A percentile compares a stretch with the other conserved stretches of the same genome.
These are phyloP conservation scores for Calophaca sinica DNA, from an alignment of 306 rosid species.

Conservation along the genomic window DNA sequence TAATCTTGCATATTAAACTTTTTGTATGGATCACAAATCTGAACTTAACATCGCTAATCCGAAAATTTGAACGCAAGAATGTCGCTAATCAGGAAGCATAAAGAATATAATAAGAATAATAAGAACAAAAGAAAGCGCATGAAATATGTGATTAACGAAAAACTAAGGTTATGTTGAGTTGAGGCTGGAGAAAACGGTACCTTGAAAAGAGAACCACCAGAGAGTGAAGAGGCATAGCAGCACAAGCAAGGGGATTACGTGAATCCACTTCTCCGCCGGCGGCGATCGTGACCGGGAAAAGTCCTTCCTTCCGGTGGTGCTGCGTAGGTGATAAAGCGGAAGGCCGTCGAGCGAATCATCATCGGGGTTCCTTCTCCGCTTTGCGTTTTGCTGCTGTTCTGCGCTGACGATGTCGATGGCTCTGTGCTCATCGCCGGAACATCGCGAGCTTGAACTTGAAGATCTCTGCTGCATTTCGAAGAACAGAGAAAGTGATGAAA, in stretches of 20 bases:
- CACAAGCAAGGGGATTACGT: conserved; percentile 53
- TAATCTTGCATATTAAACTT: conserved; percentile 20
- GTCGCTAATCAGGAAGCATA: not conserved
- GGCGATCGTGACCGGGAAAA: conserved; percentile 32
- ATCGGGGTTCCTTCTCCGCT: conserved; percentile 49
- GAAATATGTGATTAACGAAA: not conserved
- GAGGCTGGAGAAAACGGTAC: conserved; percentile 37
- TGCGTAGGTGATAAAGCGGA: conserved; percentile 50
- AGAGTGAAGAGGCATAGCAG: conserved; percentile 61
- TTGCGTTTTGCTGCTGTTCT: conserved; percentile 43
- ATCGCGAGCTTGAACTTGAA: conserved; percentile 49
- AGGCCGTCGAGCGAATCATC: conserved; percentile 40
- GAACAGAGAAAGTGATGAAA: not conserved
- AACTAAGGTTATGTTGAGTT: not conserved
- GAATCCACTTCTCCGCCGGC: conserved; percentile 50
- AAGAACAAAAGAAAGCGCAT: not conserved
- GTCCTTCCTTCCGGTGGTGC: conserved; percentile 42
- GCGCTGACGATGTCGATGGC: conserved; percentile 37
- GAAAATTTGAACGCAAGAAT: conserved; percentile 1
- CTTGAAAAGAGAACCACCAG: conserved; percentile 74
- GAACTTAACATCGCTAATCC: not conserved
- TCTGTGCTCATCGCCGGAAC: conserved; percentile 41
- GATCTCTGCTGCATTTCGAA: conserved; percentile 59
- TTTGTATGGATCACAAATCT: not conserved
- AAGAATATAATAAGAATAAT: not conserved